These are phyloP conservation scores for Scleroderma citrinum DNA, from an alignment of 768 basidiomycete genomes.

Conservation along the genomic window DNA sequence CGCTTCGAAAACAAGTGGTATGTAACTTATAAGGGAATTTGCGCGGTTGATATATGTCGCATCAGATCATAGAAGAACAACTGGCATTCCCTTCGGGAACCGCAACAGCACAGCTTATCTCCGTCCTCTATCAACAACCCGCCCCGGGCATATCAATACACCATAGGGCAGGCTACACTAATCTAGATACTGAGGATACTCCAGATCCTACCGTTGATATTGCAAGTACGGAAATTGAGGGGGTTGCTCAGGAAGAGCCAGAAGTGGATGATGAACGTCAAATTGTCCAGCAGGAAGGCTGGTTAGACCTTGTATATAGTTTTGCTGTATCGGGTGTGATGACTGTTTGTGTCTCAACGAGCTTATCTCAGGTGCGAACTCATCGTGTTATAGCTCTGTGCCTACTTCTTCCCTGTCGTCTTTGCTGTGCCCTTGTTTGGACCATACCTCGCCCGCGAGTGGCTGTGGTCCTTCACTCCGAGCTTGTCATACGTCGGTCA, in stretches of 20 bases:
- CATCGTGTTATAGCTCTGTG: constrained; percentile 50
- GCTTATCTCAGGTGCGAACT: background rate
- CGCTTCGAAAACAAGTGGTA: constrained; percentile 91
- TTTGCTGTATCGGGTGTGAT: constrained; percentile 68
- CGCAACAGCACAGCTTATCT: constrained; percentile 92
- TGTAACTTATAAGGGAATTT: too few species aligned
- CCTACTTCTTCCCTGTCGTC: constrained; percentile 86
- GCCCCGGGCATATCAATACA: constrained; percentile 56
- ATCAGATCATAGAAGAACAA: constrained; percentile 90
- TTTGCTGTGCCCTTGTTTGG: constrained; percentile 88
- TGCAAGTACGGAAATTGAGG: constrained; percentile 3
- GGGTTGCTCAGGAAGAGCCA: constrained; percentile 13
- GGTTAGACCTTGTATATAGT: constrained; percentile 72
- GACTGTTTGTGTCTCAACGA: constrained; percentile 50
- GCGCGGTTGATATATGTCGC: constrained; percentile 2
- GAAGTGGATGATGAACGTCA: constrained; percentile 36
- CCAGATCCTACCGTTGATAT: constrained; percentile 10
- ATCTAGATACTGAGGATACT: constrained; percentile 27
- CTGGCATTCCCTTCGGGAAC: constrained; percentile 93
- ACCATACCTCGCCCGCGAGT: constrained; percentile 71
- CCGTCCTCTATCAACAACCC: constrained; percentile 77
- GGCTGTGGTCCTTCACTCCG: constrained; percentile 93
- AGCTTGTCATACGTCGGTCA: constrained; percentile 91
- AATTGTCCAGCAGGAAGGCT: constrained; percentile 59
- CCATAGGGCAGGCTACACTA: constrained; percentile 52